These are phyloP conservation scores for Termitomyces sp. DNA, from an alignment of 768 basidiomycete genomes.

Conservation along the genomic window DNA sequence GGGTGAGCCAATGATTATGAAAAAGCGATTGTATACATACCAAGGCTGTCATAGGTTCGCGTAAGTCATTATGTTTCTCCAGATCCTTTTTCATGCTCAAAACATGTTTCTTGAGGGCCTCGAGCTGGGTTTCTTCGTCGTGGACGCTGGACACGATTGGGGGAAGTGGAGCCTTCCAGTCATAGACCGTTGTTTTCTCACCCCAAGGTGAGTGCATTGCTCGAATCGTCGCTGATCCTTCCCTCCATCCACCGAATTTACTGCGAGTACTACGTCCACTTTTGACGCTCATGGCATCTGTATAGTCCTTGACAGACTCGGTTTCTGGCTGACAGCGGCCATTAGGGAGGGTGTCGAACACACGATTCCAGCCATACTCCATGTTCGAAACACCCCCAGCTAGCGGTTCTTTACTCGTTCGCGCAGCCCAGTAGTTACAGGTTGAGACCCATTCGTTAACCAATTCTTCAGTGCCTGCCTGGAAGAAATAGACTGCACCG, in stretches of 20 bases:
- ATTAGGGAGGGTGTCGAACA: slow-evolving; percentile 48
- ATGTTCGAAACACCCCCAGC: slow-evolving; percentile 97
- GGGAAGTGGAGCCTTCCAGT: slow-evolving; percentile 91
- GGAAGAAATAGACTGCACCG: slow-evolving; percentile 96
- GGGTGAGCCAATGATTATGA: slow-evolving; percentile 4
- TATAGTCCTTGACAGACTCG: slow-evolving; percentile 43
- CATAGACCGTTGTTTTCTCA: slow-evolving; percentile 77
- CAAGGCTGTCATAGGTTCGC: slow-evolving; percentile 76
- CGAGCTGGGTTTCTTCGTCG: slow-evolving; percentile 91
- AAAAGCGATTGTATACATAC: slow-evolving; percentile 33
- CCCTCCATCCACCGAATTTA: slow-evolving; percentile 63
- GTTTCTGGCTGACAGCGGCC: slow-evolving; percentile 55
- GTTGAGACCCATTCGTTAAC: slow-evolving; percentile 98
- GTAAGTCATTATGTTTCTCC: slow-evolving; percentile 76
- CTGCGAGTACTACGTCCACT: slow-evolving; percentile 74
- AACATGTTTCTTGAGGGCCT: slow-evolving; percentile 83
- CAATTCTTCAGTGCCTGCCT: slow-evolving; percentile 97
- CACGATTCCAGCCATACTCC: slow-evolving; percentile 97
- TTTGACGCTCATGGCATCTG: slow-evolving; percentile 68
- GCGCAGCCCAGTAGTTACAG: slow-evolving; percentile 99
- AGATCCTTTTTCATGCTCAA: slow-evolving; percentile 70
- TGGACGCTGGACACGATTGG: slow-evolving; percentile 80
- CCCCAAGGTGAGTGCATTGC: slow-evolving; percentile 65
- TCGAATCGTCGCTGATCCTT: slow-evolving; percentile 61
- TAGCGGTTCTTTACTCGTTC: slow-evolving; percentile 92